Conservation (phyloP, 2,329 filamentous ascomycete genomes). For the Diaporthe batatas region DNA sequence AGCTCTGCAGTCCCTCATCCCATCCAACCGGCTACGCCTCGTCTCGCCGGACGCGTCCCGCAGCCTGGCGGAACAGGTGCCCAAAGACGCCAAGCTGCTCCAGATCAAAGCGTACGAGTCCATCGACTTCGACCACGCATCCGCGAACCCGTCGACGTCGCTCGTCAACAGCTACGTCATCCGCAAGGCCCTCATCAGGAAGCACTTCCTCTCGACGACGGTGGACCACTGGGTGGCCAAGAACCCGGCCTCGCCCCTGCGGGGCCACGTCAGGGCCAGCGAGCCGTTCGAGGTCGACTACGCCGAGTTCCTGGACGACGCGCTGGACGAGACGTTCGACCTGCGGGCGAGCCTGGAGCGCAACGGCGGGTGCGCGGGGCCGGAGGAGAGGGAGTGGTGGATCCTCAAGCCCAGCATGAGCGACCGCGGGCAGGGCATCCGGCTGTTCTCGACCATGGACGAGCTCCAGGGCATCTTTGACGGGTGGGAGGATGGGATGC, state of each 20-base stretch:
- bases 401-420: slow-evolving; percentile 99
- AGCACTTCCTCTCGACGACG: slow-evolving; percentile 91
- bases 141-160: slow-evolving; percentile 70
- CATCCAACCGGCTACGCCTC: slow-evolving; percentile 65
- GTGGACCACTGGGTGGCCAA: slow-evolving; percentile 89
- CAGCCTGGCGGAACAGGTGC: slow-evolving; percentile 51
- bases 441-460: slow-evolving; percentile 86
- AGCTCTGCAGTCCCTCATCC: slow-evolving; percentile 76
- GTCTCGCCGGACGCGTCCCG: slow-evolving; percentile 59
- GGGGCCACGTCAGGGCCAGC: slow-evolving; percentile 78
- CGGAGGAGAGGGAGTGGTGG: slow-evolving; percentile 83
- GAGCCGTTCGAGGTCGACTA: slow-evolving; percentile 96
- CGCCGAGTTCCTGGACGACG: slow-evolving; percentile 95
- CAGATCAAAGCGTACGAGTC: slow-evolving; percentile 90
- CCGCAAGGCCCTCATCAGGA: slow-evolving; percentile 94
- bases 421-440: slow-evolving; percentile 92
- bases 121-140: slow-evolving; percentile 84
- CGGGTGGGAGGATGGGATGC: slow-evolving; percentile 81
- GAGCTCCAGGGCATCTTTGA: slow-evolving; percentile 92
- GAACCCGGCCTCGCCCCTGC: slow-evolving; percentile 78
- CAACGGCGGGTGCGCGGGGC: slow-evolving; percentile 64
- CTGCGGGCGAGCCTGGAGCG: slow-evolving; percentile 80
- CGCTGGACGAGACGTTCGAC: slow-evolving; percentile 90
- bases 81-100: slow-evolving; percentile 65
- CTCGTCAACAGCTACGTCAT: slow-evolving; percentile 94